Evolutionary conservation across 2,329 filamentous ascomycete genomes (phyloP).

Genomic region (Penicillium nordicum): DNA sequence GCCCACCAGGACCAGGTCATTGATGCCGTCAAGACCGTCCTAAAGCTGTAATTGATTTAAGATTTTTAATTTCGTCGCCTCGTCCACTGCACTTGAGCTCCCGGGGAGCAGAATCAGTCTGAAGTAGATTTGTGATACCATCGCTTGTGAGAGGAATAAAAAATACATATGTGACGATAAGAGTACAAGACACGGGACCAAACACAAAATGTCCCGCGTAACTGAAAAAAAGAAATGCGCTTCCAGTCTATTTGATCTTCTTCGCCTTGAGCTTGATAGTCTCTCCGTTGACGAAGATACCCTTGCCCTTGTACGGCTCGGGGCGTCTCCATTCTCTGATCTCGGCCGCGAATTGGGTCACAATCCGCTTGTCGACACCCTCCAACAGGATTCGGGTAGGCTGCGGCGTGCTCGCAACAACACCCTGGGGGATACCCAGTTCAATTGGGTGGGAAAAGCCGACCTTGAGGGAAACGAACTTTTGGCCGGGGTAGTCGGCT

Average conservation of each 20-base stretch:
- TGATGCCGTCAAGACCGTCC: constrained; percentile 74
- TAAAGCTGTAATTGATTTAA: constrained; percentile 47
- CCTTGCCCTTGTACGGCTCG: constrained; percentile 99
- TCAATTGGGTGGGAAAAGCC: constrained; percentile 96
- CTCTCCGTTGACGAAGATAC: constrained; percentile 96
- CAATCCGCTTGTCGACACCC: constrained; percentile 76
- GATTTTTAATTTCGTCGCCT: constrained; percentile 1
- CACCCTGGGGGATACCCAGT: constrained; percentile 73
- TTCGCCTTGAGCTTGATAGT: constrained; percentile 98
- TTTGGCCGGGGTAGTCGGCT: constrained; percentile 72
- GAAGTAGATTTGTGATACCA: constrained; percentile 38
- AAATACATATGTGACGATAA: constrained; percentile 19
- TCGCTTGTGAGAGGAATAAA: constrained; percentile 16
- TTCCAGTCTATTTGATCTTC: constrained; percentile 73
- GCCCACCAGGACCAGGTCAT: constrained; percentile 74
- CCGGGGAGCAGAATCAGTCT: constrained; percentile 13
- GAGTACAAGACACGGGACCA: constrained; percentile 25
- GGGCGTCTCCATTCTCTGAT: constrained; percentile 86
- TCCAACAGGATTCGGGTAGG: constrained; percentile 89
- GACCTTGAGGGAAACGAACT: constrained; percentile 90
- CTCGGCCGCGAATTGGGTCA: constrained; percentile 86
- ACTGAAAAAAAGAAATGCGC: constrained; percentile 19
- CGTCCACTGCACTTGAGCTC: not conserved
- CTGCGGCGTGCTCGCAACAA: constrained; percentile 83
- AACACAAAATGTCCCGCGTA: constrained; percentile 26